phyloP scores from a whole-genome alignment of 768 basidiomycete species.

The Suillus decipiens region DNA sequence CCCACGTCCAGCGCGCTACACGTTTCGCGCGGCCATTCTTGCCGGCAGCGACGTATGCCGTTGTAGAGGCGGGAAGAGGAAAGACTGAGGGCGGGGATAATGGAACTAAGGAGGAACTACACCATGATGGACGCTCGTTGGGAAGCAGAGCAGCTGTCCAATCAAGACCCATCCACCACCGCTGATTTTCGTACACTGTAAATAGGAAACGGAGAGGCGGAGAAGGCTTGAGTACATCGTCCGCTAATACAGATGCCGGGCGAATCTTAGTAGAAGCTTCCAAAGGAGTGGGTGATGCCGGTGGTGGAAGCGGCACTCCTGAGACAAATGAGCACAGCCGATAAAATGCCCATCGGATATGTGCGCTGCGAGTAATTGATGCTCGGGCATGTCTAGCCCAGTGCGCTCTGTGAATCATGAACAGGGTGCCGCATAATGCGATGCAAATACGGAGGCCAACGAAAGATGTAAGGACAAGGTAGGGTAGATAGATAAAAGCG shows the following conservation, averaged over 20 bases:
- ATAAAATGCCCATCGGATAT: conserved; percentile 66
- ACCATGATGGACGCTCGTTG: conserved; percentile 90
- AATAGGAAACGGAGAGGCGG: conserved; percentile 72
- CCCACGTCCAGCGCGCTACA: conserved; percentile 85
- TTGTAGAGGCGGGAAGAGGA: conserved; percentile 61
- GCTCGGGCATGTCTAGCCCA: conserved; percentile 60
- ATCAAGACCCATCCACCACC: conserved; percentile 98
- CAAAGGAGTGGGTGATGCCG: conserved; percentile 32
- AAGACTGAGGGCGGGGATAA: conserved; percentile 73
- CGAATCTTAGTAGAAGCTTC: conserved; percentile 23
- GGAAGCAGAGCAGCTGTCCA: conserved; percentile 94
- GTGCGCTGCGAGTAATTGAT: conserved; percentile 63
- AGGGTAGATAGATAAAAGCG: conserved; percentile 61
- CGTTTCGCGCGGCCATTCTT: conserved; percentile 59
- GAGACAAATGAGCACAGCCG: conserved; percentile 51
- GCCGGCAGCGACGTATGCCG: conserved; percentile 54
- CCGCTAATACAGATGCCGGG: conserved; percentile 22
- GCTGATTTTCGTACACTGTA: conserved; percentile 91
- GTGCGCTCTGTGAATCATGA: conserved; percentile 66
- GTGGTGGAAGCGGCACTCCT: conserved; percentile 52
- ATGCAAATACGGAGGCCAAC: conserved; percentile 64
- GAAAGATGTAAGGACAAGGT: conserved; percentile 62
- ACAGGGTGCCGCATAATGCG: conserved; percentile 56
- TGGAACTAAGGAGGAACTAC: conserved; percentile 52
- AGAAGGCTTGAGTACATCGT: conserved; percentile 24